Base-by-base conservation (phyloP, 352 stramenopile genomes). In the Phytophthora pseudosyringae region DNA sequence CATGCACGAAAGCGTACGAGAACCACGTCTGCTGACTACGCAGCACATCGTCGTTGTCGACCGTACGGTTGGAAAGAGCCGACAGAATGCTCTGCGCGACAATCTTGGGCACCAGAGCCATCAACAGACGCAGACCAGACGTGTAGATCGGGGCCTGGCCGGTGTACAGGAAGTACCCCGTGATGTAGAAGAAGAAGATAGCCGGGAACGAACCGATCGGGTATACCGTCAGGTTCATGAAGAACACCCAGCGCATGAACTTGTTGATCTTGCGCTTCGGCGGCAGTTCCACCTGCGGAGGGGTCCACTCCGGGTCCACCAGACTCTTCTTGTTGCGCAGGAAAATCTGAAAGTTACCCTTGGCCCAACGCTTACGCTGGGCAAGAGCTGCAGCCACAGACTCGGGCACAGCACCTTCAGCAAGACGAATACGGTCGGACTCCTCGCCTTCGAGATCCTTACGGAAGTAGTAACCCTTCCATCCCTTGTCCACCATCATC, bases 401-500 rank as follows among this genome's bases (percentile, higher is more conserved):
- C 57, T 91, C 82, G n/a, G 82, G 82, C 9, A 91, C 75, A 43
- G 75, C 74, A 21, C 82, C 82, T 61, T 91, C 82, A 5, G 82
- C 82, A 35, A 91, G 55, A 48, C 82, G 82, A 52, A 91, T 91
- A 52, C 82, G 82, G 21, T 91, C 82, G 18, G 70, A 67, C 49
- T 86, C 76, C 63, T 91, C 82, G 15, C 82, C 82, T 69, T 91
- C 82, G 7, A 91, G 45, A 63, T 91, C 82, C 64, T 91, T 91
- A 48, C 82, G 82, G 71, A 91, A 91, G 69, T 91, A 91, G 31
- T 86, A 69, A 2, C 74, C 82, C 63, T 91, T 91, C 82, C 82
- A 91, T 38, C 82, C 82, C 78, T 89, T 91, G 67, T 89, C 80
- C 51, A 91, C 82, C 82, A 91, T 89, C 76, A 89, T 87, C 68